phyloP scores from a whole-genome alignment of 2,329 filamentous ascomycete species.

The Ophiostoma tasmaniense region DNA sequence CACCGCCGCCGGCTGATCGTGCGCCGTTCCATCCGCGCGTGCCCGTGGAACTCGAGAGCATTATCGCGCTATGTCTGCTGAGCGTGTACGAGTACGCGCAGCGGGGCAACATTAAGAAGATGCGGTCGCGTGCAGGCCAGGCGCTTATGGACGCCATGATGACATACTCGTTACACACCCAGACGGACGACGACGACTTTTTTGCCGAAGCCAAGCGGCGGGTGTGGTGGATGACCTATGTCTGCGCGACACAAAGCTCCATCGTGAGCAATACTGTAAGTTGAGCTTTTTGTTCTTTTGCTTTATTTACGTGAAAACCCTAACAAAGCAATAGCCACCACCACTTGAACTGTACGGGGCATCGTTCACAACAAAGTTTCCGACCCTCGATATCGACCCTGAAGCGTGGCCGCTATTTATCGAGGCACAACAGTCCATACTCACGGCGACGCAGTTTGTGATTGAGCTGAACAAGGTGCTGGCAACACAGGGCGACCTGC shows the following conservation, averaged over 20 bases:
- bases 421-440: constrained; percentile 39
- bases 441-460: constrained; percentile 40
- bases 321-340: constrained; percentile 13
- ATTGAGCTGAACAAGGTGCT: constrained; percentile 38
- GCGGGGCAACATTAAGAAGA: constrained; percentile 44
- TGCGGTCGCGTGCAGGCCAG: constrained; percentile 40
- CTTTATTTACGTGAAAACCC: not conserved
- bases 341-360: constrained; percentile 22
- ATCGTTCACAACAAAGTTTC: constrained; percentile 38
- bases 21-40: constrained; percentile 37
- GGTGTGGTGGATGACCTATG: constrained; percentile 49
- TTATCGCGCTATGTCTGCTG: constrained; percentile 40
- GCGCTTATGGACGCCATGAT: constrained; percentile 41
- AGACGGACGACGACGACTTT: constrained; percentile 32
- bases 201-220: constrained; percentile 39
- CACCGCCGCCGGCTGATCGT: constrained; percentile 23
- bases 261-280: constrained; percentile 42
- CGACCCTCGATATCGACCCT: constrained; percentile 33
- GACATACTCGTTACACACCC: constrained; percentile 35
- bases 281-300: not conserved
- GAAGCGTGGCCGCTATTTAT: constrained; percentile 39
- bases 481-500: constrained; percentile 32
- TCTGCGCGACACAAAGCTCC: constrained; percentile 41
- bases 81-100: constrained; percentile 47
- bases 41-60: constrained; percentile 38